Base-by-base conservation (phyloP, 352 stramenopile species). In the Globisporangium spiculum region DNA sequence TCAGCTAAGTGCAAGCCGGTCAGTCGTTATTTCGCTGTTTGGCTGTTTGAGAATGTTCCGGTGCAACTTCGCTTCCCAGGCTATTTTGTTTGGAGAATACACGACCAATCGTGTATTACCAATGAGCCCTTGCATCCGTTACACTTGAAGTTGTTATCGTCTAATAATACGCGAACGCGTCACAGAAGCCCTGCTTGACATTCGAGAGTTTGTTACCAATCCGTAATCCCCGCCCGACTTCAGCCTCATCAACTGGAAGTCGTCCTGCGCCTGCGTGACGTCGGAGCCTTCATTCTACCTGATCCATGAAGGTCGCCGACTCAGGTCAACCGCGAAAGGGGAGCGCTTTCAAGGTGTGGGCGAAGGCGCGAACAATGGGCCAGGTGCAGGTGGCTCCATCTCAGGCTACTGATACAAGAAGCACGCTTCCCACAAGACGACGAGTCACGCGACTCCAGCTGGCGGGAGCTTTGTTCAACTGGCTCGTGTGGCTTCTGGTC, bases 1-100 rank as follows among this genome's bases (percentile, higher is more conserved):
- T 65, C 27, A 65, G 60, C n/a, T 30, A 27, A 50, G n/a, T 20
- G 55, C 9, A 58, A 58, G 14, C n/a, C 30, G 22, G 14, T 59
- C 24, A 27, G 52, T 36, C 4, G 30, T 34, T 34, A 16, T 27
- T 22, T 41, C 10, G 38, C 14, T 46, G 38, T 60, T 24, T n/a
- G 12, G 18, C 16, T 50, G 16, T 50, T 50, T 50, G 18, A 52
- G 44, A 52, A 22, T 46, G 12, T 44, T 44, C 36, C 38, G 38
- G 18, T 22, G 18, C 18, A 9, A 18, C 18, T 9, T 22, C 41
- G 2, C 16, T 46, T 46, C 12, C 38, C 44, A 52, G 44, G 14
- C 16, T 46, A 6, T 46, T 44, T 44, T 44, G 14, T n/a, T 50
- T 50, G 4, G 44, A 52, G 44, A 22, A 52, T 52, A 32, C 27